These are phyloP conservation scores for Wickerhamiella allomyrinae DNA, from an alignment of 805 yeast species.

Conservation along the genomic window DNA sequence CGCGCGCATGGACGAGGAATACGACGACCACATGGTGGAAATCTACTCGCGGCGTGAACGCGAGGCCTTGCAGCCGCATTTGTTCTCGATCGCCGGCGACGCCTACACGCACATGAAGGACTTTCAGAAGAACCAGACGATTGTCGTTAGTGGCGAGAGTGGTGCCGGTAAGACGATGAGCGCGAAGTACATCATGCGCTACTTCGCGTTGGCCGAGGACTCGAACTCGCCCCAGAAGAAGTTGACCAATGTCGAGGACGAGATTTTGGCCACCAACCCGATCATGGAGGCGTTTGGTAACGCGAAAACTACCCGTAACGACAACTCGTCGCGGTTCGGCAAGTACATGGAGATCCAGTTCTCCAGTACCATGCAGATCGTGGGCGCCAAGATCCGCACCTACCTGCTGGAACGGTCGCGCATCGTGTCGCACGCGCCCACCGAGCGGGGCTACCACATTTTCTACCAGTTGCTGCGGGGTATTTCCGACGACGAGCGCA, in stretches of 20 bases:
- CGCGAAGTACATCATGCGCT: slow-evolving; percentile 94
- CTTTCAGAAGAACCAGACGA: slow-evolving; percentile 77
- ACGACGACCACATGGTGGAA: slow-evolving; percentile 84
- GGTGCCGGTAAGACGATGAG: slow-evolving; percentile 98
- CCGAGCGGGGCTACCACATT: slow-evolving; percentile 91
- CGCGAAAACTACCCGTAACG: slow-evolving; percentile 94
- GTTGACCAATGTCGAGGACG: slow-evolving; percentile 84
- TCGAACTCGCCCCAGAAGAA: slow-evolving; percentile 28
- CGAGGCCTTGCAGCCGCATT: slow-evolving; percentile 93
- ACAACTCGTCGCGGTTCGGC: slow-evolving; percentile 95
- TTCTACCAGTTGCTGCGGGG: slow-evolving; percentile 84
- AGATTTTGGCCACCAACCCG: slow-evolving; percentile 91
- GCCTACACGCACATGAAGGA: slow-evolving; percentile 90
- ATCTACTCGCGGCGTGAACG: slow-evolving; percentile 86
- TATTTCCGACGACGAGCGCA: slow-evolving; percentile 35
- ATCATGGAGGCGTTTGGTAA: slow-evolving; percentile 98
- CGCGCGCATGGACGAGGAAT: slow-evolving; percentile 79
- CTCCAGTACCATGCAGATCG: slow-evolving; percentile 57
- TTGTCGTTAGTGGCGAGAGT: slow-evolving; percentile 93
- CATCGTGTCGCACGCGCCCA: slow-evolving; percentile 77
- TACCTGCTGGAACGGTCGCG: slow-evolving; percentile 87
- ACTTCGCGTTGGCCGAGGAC: slow-evolving; percentile 83
- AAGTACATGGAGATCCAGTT: slow-evolving; percentile 86
- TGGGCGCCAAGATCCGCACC: slow-evolving; percentile 91
- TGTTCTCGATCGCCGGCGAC: slow-evolving; percentile 95